Evolutionary conservation across 441 rosid genomes (phyloP).

Genomic region (Populus hybrid): DNA sequence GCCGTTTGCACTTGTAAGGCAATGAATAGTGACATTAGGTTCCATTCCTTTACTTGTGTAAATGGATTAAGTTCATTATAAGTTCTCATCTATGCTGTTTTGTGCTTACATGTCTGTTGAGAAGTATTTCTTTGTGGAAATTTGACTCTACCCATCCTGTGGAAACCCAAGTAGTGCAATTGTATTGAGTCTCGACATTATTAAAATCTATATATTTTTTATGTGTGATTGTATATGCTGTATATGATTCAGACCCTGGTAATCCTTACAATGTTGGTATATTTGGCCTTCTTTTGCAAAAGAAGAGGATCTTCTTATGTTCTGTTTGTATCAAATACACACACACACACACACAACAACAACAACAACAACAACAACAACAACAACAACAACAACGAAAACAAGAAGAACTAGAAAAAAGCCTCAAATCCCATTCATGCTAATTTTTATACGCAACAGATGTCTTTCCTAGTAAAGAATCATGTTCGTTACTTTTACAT

Average conservation of each 20-base stretch:
- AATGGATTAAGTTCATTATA: neutral
- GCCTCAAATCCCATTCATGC: neutral
- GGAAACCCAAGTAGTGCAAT: neutral
- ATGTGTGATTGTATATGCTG: neutral
- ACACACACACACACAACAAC: neutral
- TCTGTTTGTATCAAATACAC: neutral
- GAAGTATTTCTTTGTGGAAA: constrained; percentile 3
- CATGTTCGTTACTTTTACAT: neutral
- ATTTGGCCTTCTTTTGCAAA: neutral
- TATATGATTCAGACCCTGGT: neutral
- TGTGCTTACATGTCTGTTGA: neutral
- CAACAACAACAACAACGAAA: no score
- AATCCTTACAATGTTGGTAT: neutral
- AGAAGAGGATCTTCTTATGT: neutral
- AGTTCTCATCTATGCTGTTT: neutral
- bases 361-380: no score
- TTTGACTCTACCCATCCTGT: neutral
- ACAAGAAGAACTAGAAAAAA: no score
- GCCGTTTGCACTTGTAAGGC: no score
- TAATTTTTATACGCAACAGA: neutral
- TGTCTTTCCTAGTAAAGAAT: neutral
- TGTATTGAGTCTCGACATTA: neutral
- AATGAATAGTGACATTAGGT: neutral
- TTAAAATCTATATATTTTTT: neutral
- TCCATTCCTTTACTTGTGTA: neutral